Conservation (phyloP, 1,139 yeast species). For the Sugiyamaella grinbergsii region DNA sequence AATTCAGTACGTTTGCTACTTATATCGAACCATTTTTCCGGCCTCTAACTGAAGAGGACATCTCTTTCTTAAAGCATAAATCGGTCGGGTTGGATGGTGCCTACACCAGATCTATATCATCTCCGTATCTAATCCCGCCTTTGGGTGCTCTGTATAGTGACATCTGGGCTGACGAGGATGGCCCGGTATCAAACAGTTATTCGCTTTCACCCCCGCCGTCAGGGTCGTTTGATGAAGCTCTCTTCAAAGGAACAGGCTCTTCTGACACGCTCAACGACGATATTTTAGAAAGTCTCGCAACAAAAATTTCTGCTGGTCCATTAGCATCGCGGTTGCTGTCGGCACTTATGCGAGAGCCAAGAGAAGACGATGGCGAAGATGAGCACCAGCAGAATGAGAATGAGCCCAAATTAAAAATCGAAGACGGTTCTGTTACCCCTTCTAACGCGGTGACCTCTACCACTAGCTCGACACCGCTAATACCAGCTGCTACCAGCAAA, state of each 20-base stretch:
- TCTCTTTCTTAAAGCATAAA: slow-evolving; percentile 68
- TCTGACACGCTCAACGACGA: slow-evolving; percentile 63
- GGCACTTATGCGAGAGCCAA: slow-evolving; percentile 67
- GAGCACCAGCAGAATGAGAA: slow-evolving; percentile 25
- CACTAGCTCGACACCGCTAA: not conserved
- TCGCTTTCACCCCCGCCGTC: slow-evolving; percentile 43
- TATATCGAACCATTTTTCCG: slow-evolving; percentile 86
- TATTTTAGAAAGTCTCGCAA: slow-evolving; percentile 66
- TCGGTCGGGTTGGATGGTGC: slow-evolving; percentile 36
- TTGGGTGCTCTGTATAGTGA: slow-evolving; percentile 81
- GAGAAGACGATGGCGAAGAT: slow-evolving; percentile 37
- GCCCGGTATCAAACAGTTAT: slow-evolving; percentile 43
- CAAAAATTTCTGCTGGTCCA: slow-evolving; percentile 82
- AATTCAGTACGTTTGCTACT: slow-evolving; percentile 81
- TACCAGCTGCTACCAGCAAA: slow-evolving; percentile 1
- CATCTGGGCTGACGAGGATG: slow-evolving; percentile 85
- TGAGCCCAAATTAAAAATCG: slow-evolving; percentile 7
- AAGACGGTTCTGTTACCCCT: slow-evolving; percentile 19
- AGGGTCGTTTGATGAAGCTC: slow-evolving; percentile 20
- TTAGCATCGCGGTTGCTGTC: slow-evolving; percentile 80
- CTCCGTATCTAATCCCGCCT: slow-evolving; percentile 65
- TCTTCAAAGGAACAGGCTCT: slow-evolving; percentile 51
- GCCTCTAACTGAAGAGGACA: slow-evolving; percentile 74
- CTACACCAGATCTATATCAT: slow-evolving; percentile 36
- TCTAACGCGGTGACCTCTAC: slow-evolving; percentile 25